Evolutionary conservation across 352 stramenopile genomes (phyloP).

Genomic region (Globisporangium sylvaticum): DNA sequence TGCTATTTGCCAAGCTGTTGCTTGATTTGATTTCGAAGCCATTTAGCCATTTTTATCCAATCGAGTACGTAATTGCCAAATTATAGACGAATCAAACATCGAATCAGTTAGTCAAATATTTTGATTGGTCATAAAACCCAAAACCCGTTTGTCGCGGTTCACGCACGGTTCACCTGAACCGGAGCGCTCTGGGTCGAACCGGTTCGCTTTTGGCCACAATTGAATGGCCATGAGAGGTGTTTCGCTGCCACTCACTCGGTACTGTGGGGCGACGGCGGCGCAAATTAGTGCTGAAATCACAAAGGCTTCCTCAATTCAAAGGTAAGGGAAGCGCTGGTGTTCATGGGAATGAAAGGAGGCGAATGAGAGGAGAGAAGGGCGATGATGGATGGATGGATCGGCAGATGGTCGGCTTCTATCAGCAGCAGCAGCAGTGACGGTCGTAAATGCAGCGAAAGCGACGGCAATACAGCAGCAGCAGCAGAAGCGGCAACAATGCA

Average conservation of each 20-base stretch:
- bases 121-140: constrained; percentile 23
- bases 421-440: neutral
- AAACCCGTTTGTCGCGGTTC: constrained; percentile 7
- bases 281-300: constrained; percentile 84
- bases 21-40: constrained; percentile 6
- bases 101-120: neutral
- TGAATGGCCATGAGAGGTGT: constrained; percentile 63
- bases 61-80: constrained; percentile 1
- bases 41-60: constrained; percentile 22
- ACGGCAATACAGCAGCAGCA: neutral
- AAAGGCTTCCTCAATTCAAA: constrained; percentile 85
- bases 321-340: constrained; percentile 36
- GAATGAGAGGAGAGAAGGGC: neutral
- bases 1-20: neutral
- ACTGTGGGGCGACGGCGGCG: constrained; percentile 6
- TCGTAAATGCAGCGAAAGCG: neutral
- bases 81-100: constrained; percentile 8
- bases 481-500: neutral
- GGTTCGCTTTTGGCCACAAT: constrained; percentile 35
- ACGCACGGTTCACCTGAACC: constrained; percentile 1
- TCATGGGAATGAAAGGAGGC: neutral
- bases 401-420: neutral
- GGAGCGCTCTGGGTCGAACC: constrained; percentile 18
- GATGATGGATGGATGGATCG: neutral
- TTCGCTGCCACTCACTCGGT: constrained; percentile 17